Conservation (phyloP, 1,284 basidiomycete species). For the Sporisorium sorghi region DNA sequence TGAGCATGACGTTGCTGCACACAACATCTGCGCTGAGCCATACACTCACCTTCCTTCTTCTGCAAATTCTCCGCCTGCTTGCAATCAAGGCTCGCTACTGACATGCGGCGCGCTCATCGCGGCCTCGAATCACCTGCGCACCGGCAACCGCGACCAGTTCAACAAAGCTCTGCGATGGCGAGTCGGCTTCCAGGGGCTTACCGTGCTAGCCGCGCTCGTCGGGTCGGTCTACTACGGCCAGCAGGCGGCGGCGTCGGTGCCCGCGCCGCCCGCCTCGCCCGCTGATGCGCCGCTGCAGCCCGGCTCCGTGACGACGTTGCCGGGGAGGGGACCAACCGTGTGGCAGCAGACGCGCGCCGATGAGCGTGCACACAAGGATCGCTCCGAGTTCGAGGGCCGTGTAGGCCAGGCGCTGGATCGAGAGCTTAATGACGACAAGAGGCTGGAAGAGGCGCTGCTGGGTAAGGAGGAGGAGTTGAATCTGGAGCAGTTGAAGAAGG, state of each 20-base stretch:
- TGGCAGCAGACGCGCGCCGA: slow-evolving; percentile 49
- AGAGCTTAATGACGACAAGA: slow-evolving; percentile 41
- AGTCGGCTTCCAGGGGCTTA: slow-evolving; percentile 66
- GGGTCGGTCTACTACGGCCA: slow-evolving; percentile 62
- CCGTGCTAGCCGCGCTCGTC: slow-evolving; percentile 61
- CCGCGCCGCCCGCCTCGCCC: slow-evolving; percentile 22
- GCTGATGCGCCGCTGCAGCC: slow-evolving; percentile 31
- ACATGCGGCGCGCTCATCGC: slow-evolving; percentile 64
- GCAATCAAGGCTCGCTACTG: slow-evolving; percentile 56
- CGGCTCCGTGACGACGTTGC: slow-evolving; percentile 32
- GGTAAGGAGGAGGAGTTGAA: slow-evolving; percentile 40
- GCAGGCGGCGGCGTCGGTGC: slow-evolving; percentile 29
- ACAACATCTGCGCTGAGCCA: not conserved
- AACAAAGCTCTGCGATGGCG: slow-evolving; percentile 66
- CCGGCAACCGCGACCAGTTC: slow-evolving; percentile 64
- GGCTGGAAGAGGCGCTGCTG: slow-evolving; percentile 46
- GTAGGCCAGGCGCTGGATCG: slow-evolving; percentile 32
- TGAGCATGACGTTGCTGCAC: slow-evolving; percentile 22
- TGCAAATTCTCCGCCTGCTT: not conserved
- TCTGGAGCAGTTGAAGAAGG: slow-evolving; percentile 24
- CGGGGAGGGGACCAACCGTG: slow-evolving; percentile 34
- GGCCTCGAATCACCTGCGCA: slow-evolving; percentile 63
- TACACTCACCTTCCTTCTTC: not conserved
- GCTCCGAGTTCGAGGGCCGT: slow-evolving; percentile 26
- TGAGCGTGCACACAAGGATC: slow-evolving; percentile 35